Percentiles rank a stretch among this genome's conserved stretches.
Conservation (phyloP, 148 eudicot species). For the Spergularia marina region DNA sequence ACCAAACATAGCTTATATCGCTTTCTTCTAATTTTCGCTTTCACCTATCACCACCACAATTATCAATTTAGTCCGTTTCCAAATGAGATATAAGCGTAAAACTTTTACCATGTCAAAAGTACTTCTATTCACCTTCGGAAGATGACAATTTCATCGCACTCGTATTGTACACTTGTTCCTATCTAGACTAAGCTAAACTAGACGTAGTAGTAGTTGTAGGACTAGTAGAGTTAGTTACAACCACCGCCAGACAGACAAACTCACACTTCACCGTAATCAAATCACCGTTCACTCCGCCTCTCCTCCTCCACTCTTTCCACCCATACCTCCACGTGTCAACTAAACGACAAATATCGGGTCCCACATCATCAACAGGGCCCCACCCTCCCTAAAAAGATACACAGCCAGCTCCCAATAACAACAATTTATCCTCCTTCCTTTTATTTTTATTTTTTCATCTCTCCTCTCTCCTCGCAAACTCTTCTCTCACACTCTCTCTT, state of each 20-base stretch:
- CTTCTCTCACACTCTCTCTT: neutral
- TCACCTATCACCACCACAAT: too few relatives aligned
- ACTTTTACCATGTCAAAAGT: too few relatives aligned
- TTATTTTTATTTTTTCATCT: neutral
- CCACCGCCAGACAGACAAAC: too few relatives aligned
- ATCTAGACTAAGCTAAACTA: too few relatives aligned
- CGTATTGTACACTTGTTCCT: too few relatives aligned
- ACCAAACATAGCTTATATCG: too few relatives aligned
- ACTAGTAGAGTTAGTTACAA: neutral
- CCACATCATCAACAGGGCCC: neutral
- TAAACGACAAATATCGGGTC: neutral
- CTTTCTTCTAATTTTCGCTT: too few relatives aligned
- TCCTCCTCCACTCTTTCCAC: neutral
- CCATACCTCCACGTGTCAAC: constrained; percentile 20
- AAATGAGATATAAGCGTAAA: too few relatives aligned
- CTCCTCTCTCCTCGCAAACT: neutral
- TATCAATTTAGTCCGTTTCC: too few relatives aligned
- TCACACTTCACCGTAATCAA: neutral
- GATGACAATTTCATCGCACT: too few relatives aligned
- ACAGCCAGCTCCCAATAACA: constrained; percentile 12
- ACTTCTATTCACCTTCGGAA: too few relatives aligned
- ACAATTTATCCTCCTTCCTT: neutral
- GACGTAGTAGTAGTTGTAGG: neutral
- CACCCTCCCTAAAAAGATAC: too few relatives aligned
- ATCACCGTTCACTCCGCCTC: neutral